Evolutionary conservation across 1,139 yeast species (phyloP).

Genomic region (Yamadazyma friedrichii): DNA sequence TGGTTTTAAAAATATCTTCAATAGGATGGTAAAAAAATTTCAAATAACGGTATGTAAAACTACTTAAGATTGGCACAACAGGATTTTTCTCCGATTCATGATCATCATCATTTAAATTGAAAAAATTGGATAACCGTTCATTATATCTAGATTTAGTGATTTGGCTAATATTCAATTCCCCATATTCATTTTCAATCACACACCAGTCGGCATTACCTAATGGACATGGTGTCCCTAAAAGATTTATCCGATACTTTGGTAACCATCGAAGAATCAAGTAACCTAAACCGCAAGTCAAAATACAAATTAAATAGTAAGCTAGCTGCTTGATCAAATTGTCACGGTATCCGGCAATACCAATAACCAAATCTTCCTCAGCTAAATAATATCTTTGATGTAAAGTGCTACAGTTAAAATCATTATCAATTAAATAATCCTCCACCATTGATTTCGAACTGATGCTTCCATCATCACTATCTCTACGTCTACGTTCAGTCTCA

Average conservation of each 20-base stretch:
- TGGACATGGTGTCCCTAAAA: constrained; percentile 66
- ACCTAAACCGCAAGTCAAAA: constrained; percentile 65
- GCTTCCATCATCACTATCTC: constrained; percentile 29
- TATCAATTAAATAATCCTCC: constrained; percentile 21
- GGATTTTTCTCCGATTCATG: constrained; percentile 46
- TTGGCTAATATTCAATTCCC: constrained; percentile 65
- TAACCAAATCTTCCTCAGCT: constrained; percentile 91
- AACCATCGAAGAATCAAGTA: constrained; percentile 81
- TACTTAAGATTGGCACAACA: constrained; percentile 63
- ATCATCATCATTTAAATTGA: constrained; percentile 33
- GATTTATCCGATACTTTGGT: constrained; percentile 68
- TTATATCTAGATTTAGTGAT: constrained; percentile 63
- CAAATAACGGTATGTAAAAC: constrained; percentile 80
- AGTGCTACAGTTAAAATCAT: constrained; percentile 42
- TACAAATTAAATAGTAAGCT: constrained; percentile 55
- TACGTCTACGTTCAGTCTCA: constrained; percentile 40
- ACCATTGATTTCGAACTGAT: constrained; percentile 17
- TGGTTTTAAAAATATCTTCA: constrained; percentile 81
- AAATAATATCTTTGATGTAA: constrained; percentile 80
- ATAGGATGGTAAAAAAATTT: constrained; percentile 80
- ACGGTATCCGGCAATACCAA: constrained; percentile 89
- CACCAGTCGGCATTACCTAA: constrained; percentile 90
- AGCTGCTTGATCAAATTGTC: constrained; percentile 47
- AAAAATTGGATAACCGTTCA: constrained; percentile 67
- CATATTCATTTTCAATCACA: constrained; percentile 90